Base-by-base conservation (phyloP, 2,329 filamentous ascomycete genomes). In the Aspergillus pseudonomiae region DNA sequence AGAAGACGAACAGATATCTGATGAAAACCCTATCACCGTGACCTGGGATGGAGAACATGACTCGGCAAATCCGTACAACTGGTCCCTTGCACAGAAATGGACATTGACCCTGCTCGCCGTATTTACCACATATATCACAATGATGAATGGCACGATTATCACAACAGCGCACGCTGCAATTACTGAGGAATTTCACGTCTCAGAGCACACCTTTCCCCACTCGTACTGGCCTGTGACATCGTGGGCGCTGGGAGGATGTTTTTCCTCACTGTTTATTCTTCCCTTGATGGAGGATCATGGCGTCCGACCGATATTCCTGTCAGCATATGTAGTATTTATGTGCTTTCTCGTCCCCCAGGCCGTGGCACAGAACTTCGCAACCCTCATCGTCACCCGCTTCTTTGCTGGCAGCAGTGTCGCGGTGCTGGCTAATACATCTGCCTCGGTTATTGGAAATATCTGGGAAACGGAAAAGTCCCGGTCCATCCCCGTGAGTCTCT, bases 291-390 rank as follows among this genome's bases (percentile, higher is more conserved):
- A 82, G 63, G 74, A 78, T 46, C 79, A 79, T 60, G 80, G 81
- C 26, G 73, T 80, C 7, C 70, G 79, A 63, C 73, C 72, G 59
- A 79, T 79, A 26, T 81, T 82, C 60, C 62, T 82, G 68, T 63
- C 19, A 70, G 77, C 5, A 41, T 80, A 80, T 61, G 64, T 75
- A 7, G 57, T 73, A 9, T 73, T 82, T 45, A 69, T 81, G 34
- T 72, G 78, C 28, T 81, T 81, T 62, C 71, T 80, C 6, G 71
- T 83, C 19, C 78, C 79, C 0, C 77, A 78, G 62, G 79, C 74
- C 0, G 60, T 81, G 6, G 80, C 81, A 1, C 73, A 74, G n/a
- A 82, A 81, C 61, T 82, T 81, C 60, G 79, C 78, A 6, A 81
- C 81, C 0, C 61, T 82, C 11, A 68, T 82, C 5, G 70, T 80